phyloP scores from a whole-genome alignment of 2,329 filamentous ascomycete species.

The Colletotrichum filicis region DNA sequence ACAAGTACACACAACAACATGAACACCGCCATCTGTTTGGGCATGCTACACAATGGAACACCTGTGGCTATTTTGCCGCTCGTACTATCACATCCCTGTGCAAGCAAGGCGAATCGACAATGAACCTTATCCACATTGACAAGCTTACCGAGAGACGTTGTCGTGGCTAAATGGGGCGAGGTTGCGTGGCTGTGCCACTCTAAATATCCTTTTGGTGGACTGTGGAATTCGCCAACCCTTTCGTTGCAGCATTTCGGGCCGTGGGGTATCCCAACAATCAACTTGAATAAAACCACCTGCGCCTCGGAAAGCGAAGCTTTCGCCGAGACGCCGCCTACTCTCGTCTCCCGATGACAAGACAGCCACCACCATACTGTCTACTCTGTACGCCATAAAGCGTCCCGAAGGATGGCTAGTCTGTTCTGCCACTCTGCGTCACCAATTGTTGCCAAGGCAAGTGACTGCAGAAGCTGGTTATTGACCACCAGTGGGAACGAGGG shows the following conservation, averaged over 20 bases:
- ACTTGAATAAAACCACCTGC: neutral
- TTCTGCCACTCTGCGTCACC: slow-evolving; percentile 1
- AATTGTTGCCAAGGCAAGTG: neutral
- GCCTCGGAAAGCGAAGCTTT: slow-evolving; percentile 11
- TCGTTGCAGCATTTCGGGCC: neutral
- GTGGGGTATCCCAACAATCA: neutral
- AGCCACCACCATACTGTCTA: neutral
- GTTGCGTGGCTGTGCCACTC: slow-evolving; percentile 24
- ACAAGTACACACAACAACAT: neutral
- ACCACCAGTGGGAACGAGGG: slow-evolving; percentile 3
- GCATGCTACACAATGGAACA: neutral
- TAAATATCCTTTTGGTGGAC: neutral
- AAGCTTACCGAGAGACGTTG: neutral
- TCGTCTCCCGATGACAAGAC: neutral
- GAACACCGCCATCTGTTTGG: neutral
- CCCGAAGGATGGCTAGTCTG: neutral
- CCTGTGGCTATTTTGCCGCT: neutral
- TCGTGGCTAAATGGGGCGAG: slow-evolving; percentile 20
- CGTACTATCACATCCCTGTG: neutral
- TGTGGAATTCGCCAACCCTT: neutral
- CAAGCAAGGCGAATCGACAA: slow-evolving; percentile 17
- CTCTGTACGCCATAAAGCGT: neutral
- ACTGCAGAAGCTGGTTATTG: neutral
- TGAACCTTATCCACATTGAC: slow-evolving; percentile 7
- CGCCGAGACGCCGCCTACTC: slow-evolving; percentile 1